Percentiles rank a stretch among this genome's conserved stretches.
Evolutionary conservation across 805 yeast genomes (phyloP).

Genomic region (Starmerella lactis-condensi): DNA sequence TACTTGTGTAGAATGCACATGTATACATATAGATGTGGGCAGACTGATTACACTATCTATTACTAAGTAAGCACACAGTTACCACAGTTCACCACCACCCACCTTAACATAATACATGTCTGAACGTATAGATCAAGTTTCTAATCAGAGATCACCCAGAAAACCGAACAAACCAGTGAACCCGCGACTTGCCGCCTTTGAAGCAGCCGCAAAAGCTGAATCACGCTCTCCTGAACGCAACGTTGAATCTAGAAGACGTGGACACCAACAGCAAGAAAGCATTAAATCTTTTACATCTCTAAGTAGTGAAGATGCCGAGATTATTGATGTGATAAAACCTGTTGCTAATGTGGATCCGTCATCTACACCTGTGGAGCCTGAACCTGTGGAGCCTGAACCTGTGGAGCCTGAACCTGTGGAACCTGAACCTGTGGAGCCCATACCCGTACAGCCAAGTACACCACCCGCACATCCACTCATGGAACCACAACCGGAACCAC

Average conservation of each 20-base stretch:
- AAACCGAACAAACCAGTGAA: background rate
- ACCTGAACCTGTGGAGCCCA: background rate
- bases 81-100: background rate
- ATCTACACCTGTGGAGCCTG: background rate
- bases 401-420: background rate
- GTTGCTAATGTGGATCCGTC: conserved; percentile 22
- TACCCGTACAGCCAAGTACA: conserved; percentile 2
- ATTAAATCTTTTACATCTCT: background rate
- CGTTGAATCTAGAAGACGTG: background rate
- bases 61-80: background rate
- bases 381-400: background rate
- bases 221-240: background rate
- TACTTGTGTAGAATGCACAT: background rate
- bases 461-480: background rate
- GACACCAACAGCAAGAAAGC: background rate
- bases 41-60: background rate
- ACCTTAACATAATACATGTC: too few species aligned
- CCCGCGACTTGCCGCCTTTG: conserved; percentile 4
- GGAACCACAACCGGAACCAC: background rate
- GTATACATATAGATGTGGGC: background rate
- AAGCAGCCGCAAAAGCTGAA: conserved; percentile 3
- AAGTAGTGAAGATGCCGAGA: conserved; percentile 26
- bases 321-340: conserved; percentile 28
- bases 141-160: background rate
- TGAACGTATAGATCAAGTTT: too few species aligned